Evolutionary conservation across 345 rosid genomes (phyloP), one percentile per base, ranked within the genome.

Genomic region (Microthlaspi erraticum): DNA sequence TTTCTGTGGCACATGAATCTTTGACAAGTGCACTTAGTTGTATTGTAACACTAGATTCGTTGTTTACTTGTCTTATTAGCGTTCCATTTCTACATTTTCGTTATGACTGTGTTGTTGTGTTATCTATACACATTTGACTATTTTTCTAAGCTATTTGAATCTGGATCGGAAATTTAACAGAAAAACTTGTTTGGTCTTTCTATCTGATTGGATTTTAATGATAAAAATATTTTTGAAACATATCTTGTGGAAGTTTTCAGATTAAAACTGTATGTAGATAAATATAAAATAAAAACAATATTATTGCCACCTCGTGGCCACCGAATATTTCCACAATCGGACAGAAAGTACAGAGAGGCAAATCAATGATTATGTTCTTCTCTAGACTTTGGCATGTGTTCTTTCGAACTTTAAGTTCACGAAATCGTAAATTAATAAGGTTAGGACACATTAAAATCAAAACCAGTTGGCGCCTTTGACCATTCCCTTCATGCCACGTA

Each of bases 401-500:
- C 31, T 29, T 41, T 17, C 32, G 31, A 11, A 11, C 61, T 53
- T 66, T 56, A 65, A 23, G n/a, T 11, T 38, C 23, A 37, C 16
- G 1, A 20, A 45, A 46, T 44, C 20, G 26, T 17, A 48, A 1
- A 6, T 5, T 0, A 13, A 6, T 2, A n/a, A 26, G 8, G 17
- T 18, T 2, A 16, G 75, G 64, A 37, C 70, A 45, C 70, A 33
- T 72, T 10, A 72, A 62, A 63, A 55, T 23, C 38, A 45, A 66
- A 73, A 49, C 19, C 46, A 60, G 48, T 59, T 41, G 72, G 61
- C 62, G 33, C 20, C 52, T n/a, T n/a, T 38, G 3, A 34, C 78
- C 68, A 66, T 20, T 34, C 41, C 6, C 23, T 16, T 14, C 1
- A 13, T 0, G 68, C 78, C 78, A 74, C 78, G 73, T 74, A 73